Evolutionary conservation across 2,329 filamentous ascomycete genomes (phyloP), one percentile per base, ranked within the genome.

Genomic region (Colletotrichum horii): DNA sequence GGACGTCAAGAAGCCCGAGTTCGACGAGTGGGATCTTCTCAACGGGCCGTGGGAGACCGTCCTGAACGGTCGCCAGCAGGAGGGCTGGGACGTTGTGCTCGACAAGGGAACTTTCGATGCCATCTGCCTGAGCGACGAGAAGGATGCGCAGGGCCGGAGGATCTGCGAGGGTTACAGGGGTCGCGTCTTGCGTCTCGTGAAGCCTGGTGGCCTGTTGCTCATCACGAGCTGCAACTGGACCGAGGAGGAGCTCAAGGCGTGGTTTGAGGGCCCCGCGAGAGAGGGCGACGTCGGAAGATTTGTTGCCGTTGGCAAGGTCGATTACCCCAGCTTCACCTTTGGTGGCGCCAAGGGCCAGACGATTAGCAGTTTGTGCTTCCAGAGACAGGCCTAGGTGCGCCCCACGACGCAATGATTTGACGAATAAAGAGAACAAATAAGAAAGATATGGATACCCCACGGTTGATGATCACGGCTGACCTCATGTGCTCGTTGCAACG

Each of bases 141-240:
- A 82, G 34, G 87, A 88, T 78, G 85, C 85, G 68, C 82, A 83
- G 16, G 92, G 90, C 1, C 86, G 91, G 48, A 90, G 94, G 70
- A 88, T 94, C 15, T 94, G 92, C 82, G 95, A 97, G 83, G 89
- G 89, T 5, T 99, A 99, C 85, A 90, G 91, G 64, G 88, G 89
- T 62, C 91, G 92, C 68, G 93, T 96, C 36, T 87, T 93, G 76
- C 85, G 84, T 32, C 88, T 98, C 77, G 89, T 98, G 67, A 92
- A 91, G 79, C 86, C 85, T 1, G 93, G 93, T 2, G 95, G 95
- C 0, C 88, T 95, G 28, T 91, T 98, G 79, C 85, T 98, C 75
- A 91, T 99, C 70, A 98, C 97, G 70, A 98, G 96, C 84, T 99
- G 97, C 84, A 99, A 99, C 85, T 99, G 97, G 97, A 98, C 96